phyloP scores from a whole-genome alignment of 2,329 filamentous ascomycete species.

The Aureobasidium leucospermi region DNA sequence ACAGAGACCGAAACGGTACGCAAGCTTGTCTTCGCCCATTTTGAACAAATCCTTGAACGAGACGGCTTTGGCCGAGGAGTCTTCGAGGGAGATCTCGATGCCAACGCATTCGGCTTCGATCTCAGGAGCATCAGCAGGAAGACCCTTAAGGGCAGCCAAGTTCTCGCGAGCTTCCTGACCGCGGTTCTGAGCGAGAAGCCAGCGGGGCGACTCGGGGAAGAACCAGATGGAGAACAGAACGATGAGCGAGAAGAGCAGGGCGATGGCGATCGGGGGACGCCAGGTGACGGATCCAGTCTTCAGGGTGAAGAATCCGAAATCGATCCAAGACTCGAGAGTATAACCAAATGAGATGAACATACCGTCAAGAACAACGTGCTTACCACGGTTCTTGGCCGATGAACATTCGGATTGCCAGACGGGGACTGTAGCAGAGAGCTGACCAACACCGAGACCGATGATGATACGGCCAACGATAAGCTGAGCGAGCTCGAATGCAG shows the following conservation, averaged over 20 bases:
- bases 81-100: slow-evolving; percentile 44
- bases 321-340: slow-evolving; percentile 41
- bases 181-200: slow-evolving; percentile 29
- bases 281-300: slow-evolving; percentile 34
- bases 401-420: slow-evolving; percentile 41
- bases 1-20: slow-evolving; percentile 45
- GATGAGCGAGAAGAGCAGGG: slow-evolving; percentile 35
- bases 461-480: slow-evolving; percentile 41
- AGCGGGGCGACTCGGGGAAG: slow-evolving; percentile 33
- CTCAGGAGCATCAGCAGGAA: slow-evolving; percentile 30
- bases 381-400: slow-evolving; percentile 32
- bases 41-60: slow-evolving; percentile 40
- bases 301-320: slow-evolving; percentile 37
- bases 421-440: slow-evolving; percentile 38
- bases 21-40: slow-evolving; percentile 44
- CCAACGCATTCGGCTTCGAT: slow-evolving; percentile 38
- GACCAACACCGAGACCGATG: slow-evolving; percentile 38
- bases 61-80: slow-evolving; percentile 30
- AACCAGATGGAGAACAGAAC: slow-evolving; percentile 29
- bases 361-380: slow-evolving; percentile 37
- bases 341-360: slow-evolving; percentile 42
- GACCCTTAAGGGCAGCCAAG: slow-evolving; percentile 35
- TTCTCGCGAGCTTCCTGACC: slow-evolving; percentile 25
- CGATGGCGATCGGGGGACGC: slow-evolving; percentile 41
- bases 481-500: slow-evolving; percentile 39